Evolutionary conservation across 2,329 filamentous ascomycete genomes (phyloP), one percentile per base, ranked within the genome.

Genomic region (Zopfia rhizophila): DNA sequence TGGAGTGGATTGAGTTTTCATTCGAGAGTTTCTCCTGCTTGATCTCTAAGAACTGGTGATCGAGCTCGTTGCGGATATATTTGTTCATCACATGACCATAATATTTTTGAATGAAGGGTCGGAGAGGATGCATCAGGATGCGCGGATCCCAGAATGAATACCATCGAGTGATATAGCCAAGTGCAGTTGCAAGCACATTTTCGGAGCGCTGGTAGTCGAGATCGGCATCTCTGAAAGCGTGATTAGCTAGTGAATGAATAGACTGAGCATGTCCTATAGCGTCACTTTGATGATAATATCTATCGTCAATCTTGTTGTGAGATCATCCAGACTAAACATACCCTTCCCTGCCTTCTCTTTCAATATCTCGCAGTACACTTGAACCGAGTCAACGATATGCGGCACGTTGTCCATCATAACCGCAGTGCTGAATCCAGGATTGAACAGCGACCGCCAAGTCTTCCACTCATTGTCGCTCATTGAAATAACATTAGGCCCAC

Each of bases 31-130:
- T 4, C 12, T 24, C 22, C 2, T 30, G 11, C 8, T n/a, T 13
- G 5, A 38, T 14, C 19, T 51, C 44, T 5, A 18, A 7, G 21
- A 46, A 48, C 2, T 51, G 38, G 17, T 65, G 51, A 7, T 51
- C 40, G 3, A 53, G 28, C 35, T 58, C 51, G 12, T 56, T 48
- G 12, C 48, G 39, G 13, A 54, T 42, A 12, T 36, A 49, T 12
- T 45, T 49, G 36, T 68, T 55, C 44, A 63, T 51, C 2, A 22
- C 18, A 39, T 56, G 57, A 8, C 49, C 63, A 38, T 69, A 61
- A 33, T 65, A 70, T 27, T 44, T 47, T 19, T 64, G 61, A 2
- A 49, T 33, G 25, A 49, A 18, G 11, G 45, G 45, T 13, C 45
- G 30, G 30, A 41, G n/a, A 12, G 47, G 47, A 36, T 47, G 21